phyloP scores from a whole-genome alignment of 306 rosid species.

The Prunus armeniaca region DNA sequence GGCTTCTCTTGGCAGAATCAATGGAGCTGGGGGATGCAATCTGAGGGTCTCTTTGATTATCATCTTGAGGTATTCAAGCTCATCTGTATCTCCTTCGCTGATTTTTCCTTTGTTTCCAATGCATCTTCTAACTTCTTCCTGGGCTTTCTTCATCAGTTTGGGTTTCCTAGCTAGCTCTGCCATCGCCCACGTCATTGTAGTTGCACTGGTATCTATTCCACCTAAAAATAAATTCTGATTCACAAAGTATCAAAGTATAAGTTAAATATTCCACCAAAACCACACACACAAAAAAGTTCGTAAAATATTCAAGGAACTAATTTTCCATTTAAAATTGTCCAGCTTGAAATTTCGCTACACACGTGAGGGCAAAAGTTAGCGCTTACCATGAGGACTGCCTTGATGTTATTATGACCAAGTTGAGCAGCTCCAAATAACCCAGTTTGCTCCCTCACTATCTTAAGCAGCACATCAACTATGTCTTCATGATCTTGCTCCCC shows the following conservation, averaged over 20 bases:
- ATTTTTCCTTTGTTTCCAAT: conserved; percentile 21
- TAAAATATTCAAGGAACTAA: too few relatives aligned
- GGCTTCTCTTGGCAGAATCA: conserved; percentile 49
- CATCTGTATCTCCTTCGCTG: conserved; percentile 23
- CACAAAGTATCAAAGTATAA: neutral
- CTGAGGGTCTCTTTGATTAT: conserved; percentile 46
- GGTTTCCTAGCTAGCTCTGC: conserved; percentile 36
- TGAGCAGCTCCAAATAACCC: neutral
- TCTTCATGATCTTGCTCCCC: conserved; percentile 23
- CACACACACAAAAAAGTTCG: too few relatives aligned
- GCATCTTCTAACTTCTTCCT: conserved; percentile 34
- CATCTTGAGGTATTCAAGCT: conserved; percentile 38
- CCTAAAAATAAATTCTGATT: conserved; percentile 35
- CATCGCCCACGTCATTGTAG: conserved; percentile 41
- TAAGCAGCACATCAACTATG: conserved; percentile 25
- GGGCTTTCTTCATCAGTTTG: conserved; percentile 35
- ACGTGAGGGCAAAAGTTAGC: neutral
- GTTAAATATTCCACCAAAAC: too few relatives aligned
- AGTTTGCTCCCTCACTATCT: conserved; percentile 5
- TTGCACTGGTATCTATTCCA: conserved; percentile 30
- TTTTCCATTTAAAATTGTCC: too few relatives aligned
- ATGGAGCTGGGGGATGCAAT: conserved; percentile 47
- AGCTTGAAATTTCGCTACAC: too few relatives aligned
- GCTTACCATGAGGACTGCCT: conserved; percentile 38
- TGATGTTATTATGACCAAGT: conserved; percentile 28